Evolutionary conservation across 2,329 filamentous ascomycete genomes (phyloP), one percentile per base, ranked within the genome.

Genomic region (Anthostomella pinea): DNA sequence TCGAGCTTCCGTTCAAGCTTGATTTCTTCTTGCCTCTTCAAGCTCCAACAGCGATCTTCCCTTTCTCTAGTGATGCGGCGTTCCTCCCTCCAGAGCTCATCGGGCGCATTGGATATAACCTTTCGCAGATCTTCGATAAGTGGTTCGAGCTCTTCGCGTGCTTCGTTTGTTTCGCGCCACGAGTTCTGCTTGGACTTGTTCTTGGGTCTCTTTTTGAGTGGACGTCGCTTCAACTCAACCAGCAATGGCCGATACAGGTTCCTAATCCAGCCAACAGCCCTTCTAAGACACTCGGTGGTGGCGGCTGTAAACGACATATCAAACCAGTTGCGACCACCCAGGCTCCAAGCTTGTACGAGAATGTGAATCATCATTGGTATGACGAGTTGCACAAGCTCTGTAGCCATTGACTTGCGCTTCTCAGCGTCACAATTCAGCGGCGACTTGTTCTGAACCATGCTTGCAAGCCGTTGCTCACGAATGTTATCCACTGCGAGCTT

Each of bases 321-420:
- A 5, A 6, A 6, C 46, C 48, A 39, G 30, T 33, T 21, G n/a
- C 36, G 13, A 6, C 53, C 52, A 17, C 54, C 56, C 15, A 58
- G 28, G 8, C 20, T 30, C 56, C 56, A 59, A n/a, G 39, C 44
- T 17, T 38, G 48, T 9, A 36, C 49, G 10, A 59, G 30, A 25
- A 54, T 38, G 19, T 50, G 52, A 20, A 52, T 30, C 6, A 57
- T 18, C 44, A 48, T 51, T 21, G 57, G 57, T 8, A 59, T 49
- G 7, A 53, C 43, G 29, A 46, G 38, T 4, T 35, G 33, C 6
- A 49, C 25, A 21, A 59, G 38, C 28, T 58, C 57, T 20, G 41
- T 30, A 5, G 30, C 33, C 29, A 56, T 45, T 18, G 45, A 27
- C 16, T 45, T 38, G 21, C 46, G 45, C 33, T 44, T 45, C 18